Evolutionary conservation across 495 filamentous ascomycete species (phyloP).

Genomic region (Margaritispora aquatica): DNA sequence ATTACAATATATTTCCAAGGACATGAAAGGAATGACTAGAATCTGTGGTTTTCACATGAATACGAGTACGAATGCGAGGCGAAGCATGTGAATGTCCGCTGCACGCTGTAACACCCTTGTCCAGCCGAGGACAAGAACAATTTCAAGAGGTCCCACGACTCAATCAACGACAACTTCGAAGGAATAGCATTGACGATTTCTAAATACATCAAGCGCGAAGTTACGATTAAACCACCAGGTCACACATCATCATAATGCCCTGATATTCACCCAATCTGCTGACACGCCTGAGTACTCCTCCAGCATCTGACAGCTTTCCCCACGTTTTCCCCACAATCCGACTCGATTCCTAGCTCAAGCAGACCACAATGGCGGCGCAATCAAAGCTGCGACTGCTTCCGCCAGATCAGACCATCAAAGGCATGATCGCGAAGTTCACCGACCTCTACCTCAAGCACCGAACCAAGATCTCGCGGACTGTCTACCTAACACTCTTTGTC

Average conservation of each 20-base stretch:
- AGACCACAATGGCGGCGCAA: slow-evolving; percentile 60
- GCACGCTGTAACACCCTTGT: background rate
- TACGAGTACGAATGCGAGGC: background rate
- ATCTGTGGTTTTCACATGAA: background rate
- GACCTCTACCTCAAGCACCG: slow-evolving; percentile 77
- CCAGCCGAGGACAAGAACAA: background rate
- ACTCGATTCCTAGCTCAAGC: slow-evolving; percentile 13
- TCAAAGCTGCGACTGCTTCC: slow-evolving; percentile 60
- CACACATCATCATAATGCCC: no score
- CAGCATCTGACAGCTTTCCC: background rate
- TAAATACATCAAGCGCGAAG: no score
- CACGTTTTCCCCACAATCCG: background rate
- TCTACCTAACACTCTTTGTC: slow-evolving; percentile 88
- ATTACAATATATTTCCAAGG: background rate
- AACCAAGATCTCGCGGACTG: slow-evolving; percentile 79
- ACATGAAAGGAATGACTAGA: slow-evolving; percentile 8
- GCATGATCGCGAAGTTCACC: slow-evolving; percentile 66
- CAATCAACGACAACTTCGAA: background rate
- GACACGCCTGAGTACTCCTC: background rate
- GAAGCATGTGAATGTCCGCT: background rate
- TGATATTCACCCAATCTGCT: background rate
- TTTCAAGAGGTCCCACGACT: background rate
- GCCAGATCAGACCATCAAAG: slow-evolving; percentile 63
- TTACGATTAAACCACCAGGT: no score
- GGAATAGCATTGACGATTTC: no score